Evolutionary conservation across 2,329 filamentous ascomycete species (phyloP).

Genomic region (Malbranchea zuffiana): DNA sequence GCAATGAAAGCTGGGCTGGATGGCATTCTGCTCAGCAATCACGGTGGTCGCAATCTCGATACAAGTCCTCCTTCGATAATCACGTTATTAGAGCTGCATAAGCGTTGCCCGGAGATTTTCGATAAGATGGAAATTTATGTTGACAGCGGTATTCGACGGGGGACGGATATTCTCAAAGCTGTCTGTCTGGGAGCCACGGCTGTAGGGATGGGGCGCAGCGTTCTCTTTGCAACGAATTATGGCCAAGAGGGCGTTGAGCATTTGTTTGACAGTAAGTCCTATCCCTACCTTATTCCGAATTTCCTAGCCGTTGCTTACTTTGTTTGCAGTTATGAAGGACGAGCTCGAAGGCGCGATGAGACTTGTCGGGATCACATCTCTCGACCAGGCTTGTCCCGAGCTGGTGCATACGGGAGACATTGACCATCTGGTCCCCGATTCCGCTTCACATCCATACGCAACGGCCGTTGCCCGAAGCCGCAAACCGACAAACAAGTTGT

Average conservation of each 20-base stretch:
- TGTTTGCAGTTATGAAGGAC: conserved; percentile 32
- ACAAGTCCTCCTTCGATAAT: conserved; percentile 41
- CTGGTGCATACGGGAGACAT: conserved; percentile 40
- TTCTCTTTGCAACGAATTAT: conserved; percentile 44
- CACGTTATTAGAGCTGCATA: conserved; percentile 43
- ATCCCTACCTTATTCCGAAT: not conserved
- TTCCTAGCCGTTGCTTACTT: not conserved
- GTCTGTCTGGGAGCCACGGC: conserved; percentile 44
- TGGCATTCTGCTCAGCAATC: conserved; percentile 48
- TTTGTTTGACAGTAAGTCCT: conserved; percentile 43
- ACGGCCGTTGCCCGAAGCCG: conserved; percentile 25
- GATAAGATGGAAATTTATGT: conserved; percentile 43
- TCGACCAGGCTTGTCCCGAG: conserved; percentile 35
- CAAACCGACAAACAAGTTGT: conserved; percentile 20
- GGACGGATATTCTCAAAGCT: conserved; percentile 46
- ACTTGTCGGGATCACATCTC: conserved; percentile 36
- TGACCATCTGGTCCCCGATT: conserved; percentile 39
- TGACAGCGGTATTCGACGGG: conserved; percentile 44
- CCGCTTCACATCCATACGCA: conserved; percentile 35
- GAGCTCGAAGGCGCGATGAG: conserved; percentile 42
- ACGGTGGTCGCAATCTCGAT: conserved; percentile 48
- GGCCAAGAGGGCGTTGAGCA: conserved; percentile 46
- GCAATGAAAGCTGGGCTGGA: conserved; percentile 42
- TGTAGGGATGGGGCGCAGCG: conserved; percentile 44
- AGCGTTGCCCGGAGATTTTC: conserved; percentile 40